These are phyloP conservation scores for Talinum fruticosum DNA, from an alignment of 148 eudicot species.

Conservation along the genomic window DNA sequence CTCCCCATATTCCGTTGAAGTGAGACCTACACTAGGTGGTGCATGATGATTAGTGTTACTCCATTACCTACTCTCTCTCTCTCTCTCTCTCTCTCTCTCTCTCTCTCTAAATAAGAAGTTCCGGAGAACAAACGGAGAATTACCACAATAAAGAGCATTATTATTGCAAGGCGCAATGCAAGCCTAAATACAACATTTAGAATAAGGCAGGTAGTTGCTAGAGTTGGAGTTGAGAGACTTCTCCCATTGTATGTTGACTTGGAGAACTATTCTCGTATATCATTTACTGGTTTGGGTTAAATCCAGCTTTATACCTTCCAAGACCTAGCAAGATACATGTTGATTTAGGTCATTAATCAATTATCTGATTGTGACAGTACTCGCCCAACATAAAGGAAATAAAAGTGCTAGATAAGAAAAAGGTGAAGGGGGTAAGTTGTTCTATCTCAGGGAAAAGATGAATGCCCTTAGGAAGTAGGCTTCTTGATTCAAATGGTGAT, in stretches of 20 bases:
- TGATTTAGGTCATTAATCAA: not conserved
- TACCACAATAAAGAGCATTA: slow-evolving; percentile 73
- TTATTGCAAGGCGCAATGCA: slow-evolving; percentile 91
- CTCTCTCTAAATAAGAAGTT: slow-evolving; percentile 54
- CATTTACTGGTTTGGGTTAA: too few relatives aligned
- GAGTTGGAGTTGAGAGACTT: slow-evolving; percentile 81
- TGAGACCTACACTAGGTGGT: too few relatives aligned
- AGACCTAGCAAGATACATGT: too few relatives aligned
- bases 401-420: slow-evolving; percentile 79
- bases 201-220: slow-evolving; percentile 79
- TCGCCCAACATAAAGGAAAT: slow-evolving; percentile 94
- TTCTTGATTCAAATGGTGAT: too few relatives aligned
- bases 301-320: too few relatives aligned
- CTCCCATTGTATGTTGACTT: slow-evolving; percentile 67
- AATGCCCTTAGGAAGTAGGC: slow-evolving; percentile 57
- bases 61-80: not conserved
- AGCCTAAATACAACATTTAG: slow-evolving; percentile 77
- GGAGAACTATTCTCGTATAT: too few relatives aligned
- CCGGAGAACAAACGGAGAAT: slow-evolving; percentile 82
- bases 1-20: too few relatives aligned
- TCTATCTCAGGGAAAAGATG: slow-evolving; percentile 79
- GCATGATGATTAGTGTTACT: too few relatives aligned
- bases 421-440: slow-evolving; percentile 91
- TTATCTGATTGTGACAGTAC: slow-evolving; percentile 44
- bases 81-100: too few relatives aligned